Evolutionary conservation across 192 early-diverging fungal genomes (phyloP), one percentile per base, ranked within the genome.

Genomic region (Gigaspora rosea): DNA sequence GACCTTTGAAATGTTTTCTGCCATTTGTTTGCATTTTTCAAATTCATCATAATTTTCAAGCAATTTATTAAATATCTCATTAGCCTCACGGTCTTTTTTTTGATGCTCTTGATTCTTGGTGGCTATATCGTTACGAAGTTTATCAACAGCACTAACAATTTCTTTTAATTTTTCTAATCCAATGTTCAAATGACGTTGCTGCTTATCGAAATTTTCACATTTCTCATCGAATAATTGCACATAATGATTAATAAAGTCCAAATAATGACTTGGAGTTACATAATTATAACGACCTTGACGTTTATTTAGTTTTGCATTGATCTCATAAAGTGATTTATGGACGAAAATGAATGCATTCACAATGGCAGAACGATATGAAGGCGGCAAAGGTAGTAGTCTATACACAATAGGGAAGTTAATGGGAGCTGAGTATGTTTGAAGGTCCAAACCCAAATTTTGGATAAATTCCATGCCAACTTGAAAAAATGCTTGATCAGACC

Each of bases 401-500:
- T 95, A 97, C 2, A 86, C 91, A 11, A 91, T 81, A 7, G 95
- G 95, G 83, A 95, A 93, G 49, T 87, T 86, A 41, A 73, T 75
- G 12, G 96, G 95, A 8, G 94, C 81, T 1, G 47, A 61, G 78
- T 93, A 97, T 18, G 73, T 82, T 1, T 86, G 85, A 11, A 88
- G 77, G 77, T 98, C 96, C 48, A 99, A 86, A 78, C 98, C 97
- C 35, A 99, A 82, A 11, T 90, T 86, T 56, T 90, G 85, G 4
- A 97, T 98, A 80, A 98, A 97, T 85, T 99, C 98, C 71, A 91
- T 90, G 46, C 95, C 97, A 33, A 99, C 98, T 86, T 99, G 98
- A 88, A 90, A 97, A 81, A 99, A 94, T 1, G 97, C 97, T 80
- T 97, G 95, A 79, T 96, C 93, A 0, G 95, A 91, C 97, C 97